Evolutionary conservation across 345 rosid species (phyloP).

Genomic region (Jatropha curcas): DNA sequence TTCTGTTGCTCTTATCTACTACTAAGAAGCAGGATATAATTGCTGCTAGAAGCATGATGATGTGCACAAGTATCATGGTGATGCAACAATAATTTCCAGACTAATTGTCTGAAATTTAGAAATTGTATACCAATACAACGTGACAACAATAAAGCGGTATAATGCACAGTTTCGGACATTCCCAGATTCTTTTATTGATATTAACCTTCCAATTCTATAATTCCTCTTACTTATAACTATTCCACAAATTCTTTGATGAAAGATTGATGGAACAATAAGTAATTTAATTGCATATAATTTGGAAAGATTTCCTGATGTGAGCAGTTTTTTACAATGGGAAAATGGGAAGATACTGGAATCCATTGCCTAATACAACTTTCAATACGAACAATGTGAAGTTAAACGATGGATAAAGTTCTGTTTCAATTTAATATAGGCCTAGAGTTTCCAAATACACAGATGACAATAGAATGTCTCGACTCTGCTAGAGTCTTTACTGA

Average conservation of each 20-base stretch:
- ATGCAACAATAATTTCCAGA: too few species aligned
- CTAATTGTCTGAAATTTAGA: too few species aligned
- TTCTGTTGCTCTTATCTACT: too few species aligned
- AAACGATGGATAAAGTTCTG: conserved; percentile 46
- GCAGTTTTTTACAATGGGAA: conserved; percentile 26
- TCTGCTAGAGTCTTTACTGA: conserved; percentile 51
- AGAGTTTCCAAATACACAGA: conserved; percentile 36
- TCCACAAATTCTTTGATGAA: conserved; percentile 50
- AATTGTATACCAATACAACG: too few species aligned
- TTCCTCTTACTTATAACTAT: conserved; percentile 59
- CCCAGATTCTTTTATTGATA: conserved; percentile 42
- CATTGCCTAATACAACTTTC: conserved; percentile 27
- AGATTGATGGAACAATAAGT: conserved; percentile 57
- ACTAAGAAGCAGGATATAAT: too few species aligned
- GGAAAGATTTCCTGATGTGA: conserved; percentile 38
- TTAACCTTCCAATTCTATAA: conserved; percentile 31
- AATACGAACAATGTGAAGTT: conserved; percentile 47
- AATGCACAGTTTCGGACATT: conserved; percentile 41
- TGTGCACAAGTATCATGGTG: too few species aligned
- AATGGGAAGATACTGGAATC: conserved; percentile 25
- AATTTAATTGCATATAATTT: conserved; percentile 53
- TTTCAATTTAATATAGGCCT: conserved; percentile 53
- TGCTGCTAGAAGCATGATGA: too few species aligned
- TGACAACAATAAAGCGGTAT: conserved; percentile 37
- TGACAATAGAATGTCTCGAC: conserved; percentile 44